Evolutionary conservation across 2,329 filamentous ascomycete species (phyloP).

Genomic region (Fusarium penzigii): DNA sequence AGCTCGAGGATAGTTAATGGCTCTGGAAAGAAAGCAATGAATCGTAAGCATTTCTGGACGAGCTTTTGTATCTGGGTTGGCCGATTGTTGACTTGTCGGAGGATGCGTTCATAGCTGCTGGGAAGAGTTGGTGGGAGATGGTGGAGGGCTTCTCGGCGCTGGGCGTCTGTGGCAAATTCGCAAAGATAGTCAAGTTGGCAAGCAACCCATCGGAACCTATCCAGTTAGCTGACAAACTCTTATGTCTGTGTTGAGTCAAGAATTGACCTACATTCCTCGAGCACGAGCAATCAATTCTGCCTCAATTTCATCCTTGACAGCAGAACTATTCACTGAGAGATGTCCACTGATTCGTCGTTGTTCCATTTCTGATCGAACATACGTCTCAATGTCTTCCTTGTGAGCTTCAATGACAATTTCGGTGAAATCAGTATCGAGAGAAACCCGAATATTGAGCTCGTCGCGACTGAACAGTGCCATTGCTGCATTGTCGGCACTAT

Average conservation of each 20-base stretch:
- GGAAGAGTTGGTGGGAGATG: slow-evolving; percentile 5
- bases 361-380: slow-evolving; percentile 3
- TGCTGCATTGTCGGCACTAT: background rate
- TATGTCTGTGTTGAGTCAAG: background rate
- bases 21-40: background rate
- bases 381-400: slow-evolving; percentile 3
- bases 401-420: slow-evolving; percentile 11
- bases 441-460: slow-evolving; percentile 1
- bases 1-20: background rate
- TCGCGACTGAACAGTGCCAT: slow-evolving; percentile 6
- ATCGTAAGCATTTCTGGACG: slow-evolving; percentile 1
- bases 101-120: slow-evolving; percentile 6
- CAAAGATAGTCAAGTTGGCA: slow-evolving; percentile 13
- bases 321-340: background rate
- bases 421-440: background rate
- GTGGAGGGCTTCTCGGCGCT: slow-evolving; percentile 1
- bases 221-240: background rate
- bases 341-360: background rate
- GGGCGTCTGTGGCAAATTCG: slow-evolving; percentile 1
- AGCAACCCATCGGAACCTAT: slow-evolving; percentile 13
- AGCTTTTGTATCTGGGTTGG: background rate
- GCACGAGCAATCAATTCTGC: background rate
- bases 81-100: background rate
- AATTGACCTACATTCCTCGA: slow-evolving; percentile 4
- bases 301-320: slow-evolving; percentile 2